Evolutionary conservation across 441 rosid genomes (phyloP).

Genomic region (Populus hybrid): DNA sequence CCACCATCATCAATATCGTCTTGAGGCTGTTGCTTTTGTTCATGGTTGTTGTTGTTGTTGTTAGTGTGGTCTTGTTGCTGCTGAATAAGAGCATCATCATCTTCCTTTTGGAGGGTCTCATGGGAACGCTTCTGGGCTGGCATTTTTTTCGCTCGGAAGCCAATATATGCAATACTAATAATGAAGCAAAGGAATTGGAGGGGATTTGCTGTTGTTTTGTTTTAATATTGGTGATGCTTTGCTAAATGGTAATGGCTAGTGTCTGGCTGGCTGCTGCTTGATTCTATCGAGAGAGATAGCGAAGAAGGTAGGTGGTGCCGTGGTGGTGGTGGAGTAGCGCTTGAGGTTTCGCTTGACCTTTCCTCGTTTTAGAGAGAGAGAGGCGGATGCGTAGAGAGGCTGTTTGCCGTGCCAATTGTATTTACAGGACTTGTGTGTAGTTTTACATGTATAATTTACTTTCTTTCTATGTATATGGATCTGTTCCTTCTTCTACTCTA

Average conservation of each 20-base stretch:
- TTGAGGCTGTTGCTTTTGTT: constrained; percentile 7
- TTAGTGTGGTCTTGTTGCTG: constrained; percentile 13
- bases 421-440: not conserved
- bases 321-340: not conserved
- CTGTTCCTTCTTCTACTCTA: not conserved
- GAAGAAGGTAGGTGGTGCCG: not conserved
- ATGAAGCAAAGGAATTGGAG: not conserved
- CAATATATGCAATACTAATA: not conserved
- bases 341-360: constrained; percentile 8
- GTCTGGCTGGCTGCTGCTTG: not conserved
- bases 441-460: not conserved
- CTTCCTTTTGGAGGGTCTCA: constrained; percentile 18
- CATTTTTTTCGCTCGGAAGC: constrained; percentile 25
- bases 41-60: constrained; percentile 3
- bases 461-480: not conserved
- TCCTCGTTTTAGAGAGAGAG: not conserved
- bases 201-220: not conserved
- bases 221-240: not conserved
- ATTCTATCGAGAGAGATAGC: not conserved
- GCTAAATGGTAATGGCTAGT: not conserved
- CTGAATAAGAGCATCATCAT: constrained; percentile 9
- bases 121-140: constrained; percentile 49
- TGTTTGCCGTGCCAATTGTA: not conserved
- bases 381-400: not conserved
- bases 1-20: constrained; percentile 18